A percentile compares a stretch with the other conserved stretches of the same genome.
These are phyloP conservation scores for Syzygium oleosum DNA, from an alignment of 345 rosid genomes.

Conservation along the genomic window DNA sequence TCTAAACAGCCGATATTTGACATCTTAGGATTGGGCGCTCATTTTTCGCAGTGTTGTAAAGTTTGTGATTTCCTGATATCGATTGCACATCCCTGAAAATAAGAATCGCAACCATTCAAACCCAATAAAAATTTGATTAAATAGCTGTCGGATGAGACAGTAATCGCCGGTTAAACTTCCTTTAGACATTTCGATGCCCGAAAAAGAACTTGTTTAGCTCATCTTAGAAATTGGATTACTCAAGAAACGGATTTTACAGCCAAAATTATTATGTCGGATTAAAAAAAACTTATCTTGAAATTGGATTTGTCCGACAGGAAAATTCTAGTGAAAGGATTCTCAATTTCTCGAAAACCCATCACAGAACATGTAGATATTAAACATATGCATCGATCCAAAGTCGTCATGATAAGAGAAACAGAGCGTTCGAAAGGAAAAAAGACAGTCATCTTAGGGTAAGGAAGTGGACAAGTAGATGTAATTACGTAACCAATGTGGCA, in stretches of 20 bases:
- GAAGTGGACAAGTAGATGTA: too few species aligned
- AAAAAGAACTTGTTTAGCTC: neutral
- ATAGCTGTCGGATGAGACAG: neutral
- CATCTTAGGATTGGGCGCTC: neutral
- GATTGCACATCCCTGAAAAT: neutral
- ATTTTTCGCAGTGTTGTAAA: neutral
- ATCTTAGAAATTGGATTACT: neutral
- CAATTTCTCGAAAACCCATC: too few species aligned
- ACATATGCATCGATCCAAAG: too few species aligned
- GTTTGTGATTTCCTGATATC: accelerated
- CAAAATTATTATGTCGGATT: too few species aligned
- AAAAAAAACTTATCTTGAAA: too few species aligned
- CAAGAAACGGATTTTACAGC: neutral
- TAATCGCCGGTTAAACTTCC: neutral
- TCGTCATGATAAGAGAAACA: too few species aligned
- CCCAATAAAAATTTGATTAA: neutral
- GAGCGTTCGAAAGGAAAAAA: too few species aligned
- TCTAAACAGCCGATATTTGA: neutral
- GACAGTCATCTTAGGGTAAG: too few species aligned
- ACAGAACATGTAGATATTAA: too few species aligned
- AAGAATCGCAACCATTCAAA: neutral
- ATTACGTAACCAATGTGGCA: too few species aligned
- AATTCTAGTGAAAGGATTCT: too few species aligned
- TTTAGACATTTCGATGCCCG: neutral
- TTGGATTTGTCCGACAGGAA: too few species aligned